phyloP scores from a whole-genome alignment of 306 rosid genomes.

The Pyrus communis region DNA sequence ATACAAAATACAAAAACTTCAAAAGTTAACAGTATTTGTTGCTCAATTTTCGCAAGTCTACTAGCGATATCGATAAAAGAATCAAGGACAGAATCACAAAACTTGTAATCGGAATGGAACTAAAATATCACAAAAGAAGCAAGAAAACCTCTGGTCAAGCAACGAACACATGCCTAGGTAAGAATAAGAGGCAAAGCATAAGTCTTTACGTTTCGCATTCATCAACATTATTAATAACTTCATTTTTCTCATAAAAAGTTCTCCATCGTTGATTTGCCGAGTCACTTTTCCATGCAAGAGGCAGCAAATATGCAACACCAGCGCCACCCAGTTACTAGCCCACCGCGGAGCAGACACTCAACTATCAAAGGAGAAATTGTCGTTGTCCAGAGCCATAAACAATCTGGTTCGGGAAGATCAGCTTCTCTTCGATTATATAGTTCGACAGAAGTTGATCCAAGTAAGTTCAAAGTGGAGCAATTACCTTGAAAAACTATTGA shows the following conservation, averaged over 20 bases:
- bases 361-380: constrained; percentile 32
- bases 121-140: not conserved
- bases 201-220: not conserved
- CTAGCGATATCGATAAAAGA: no score
- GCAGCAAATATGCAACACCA: constrained; percentile 19
- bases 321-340: not conserved
- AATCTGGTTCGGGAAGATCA: constrained; percentile 41
- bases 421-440: constrained; percentile 51
- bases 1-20: no score
- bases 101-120: no score
- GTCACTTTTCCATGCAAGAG: not conserved
- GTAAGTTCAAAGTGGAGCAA: constrained; percentile 17
- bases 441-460: constrained; percentile 40
- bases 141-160: constrained; percentile 13
- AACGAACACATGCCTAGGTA: constrained; percentile 37
- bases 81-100: no score
- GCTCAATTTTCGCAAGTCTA: no score
- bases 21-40: no score
- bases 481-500: not conserved
- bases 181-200: not conserved
- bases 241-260: not conserved
- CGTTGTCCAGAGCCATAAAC: constrained; percentile 13
- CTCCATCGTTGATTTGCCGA: not conserved
- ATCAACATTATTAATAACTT: not conserved
- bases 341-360: not conserved